A percentile compares a stretch with the other conserved stretches of the same genome.
These are phyloP conservation scores for Heterobasidion irregulare DNA, from an alignment of 1,284 basidiomycete genomes.

Conservation along the genomic window DNA sequence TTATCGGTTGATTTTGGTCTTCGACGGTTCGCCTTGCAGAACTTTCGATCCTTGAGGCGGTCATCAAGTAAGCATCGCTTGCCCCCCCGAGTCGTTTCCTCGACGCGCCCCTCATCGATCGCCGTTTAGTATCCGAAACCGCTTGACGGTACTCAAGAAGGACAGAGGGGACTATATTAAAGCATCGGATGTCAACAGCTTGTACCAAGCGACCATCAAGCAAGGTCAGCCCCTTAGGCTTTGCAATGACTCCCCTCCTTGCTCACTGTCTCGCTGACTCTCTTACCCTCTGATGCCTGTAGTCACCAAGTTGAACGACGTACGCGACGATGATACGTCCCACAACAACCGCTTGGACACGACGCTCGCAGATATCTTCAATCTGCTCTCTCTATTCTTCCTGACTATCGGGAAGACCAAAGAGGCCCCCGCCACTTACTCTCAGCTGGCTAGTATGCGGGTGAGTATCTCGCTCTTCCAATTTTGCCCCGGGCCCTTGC, in stretches of 20 bases:
- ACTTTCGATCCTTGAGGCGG: constrained; percentile 88
- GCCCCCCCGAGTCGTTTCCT: neutral
- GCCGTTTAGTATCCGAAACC: constrained; percentile 77
- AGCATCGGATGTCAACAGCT: constrained; percentile 85
- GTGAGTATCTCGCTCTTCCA: constrained; percentile 41
- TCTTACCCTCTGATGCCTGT: constrained; percentile 5
- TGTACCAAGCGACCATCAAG: constrained; percentile 93
- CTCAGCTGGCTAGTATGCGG: constrained; percentile 89
- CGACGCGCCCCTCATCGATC: constrained; percentile 10
- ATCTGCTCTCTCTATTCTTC: constrained; percentile 86
- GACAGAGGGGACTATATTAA: constrained; percentile 86
- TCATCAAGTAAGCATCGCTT: constrained; percentile 71
- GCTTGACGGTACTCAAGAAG: constrained; percentile 83
- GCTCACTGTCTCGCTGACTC: constrained; percentile 3
- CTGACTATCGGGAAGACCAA: constrained; percentile 90
- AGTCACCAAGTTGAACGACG: constrained; percentile 91
- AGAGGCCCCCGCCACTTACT: constrained; percentile 89
- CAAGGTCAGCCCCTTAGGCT: constrained; percentile 55
- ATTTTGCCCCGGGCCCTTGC: no score
- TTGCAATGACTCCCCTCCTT: constrained; percentile 1
- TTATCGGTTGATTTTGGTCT: constrained; percentile 9
- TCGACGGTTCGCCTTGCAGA: constrained; percentile 35
- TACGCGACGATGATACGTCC: constrained; percentile 72
- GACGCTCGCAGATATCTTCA: constrained; percentile 89
- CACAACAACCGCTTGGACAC: constrained; percentile 90